A percentile compares a stretch with the other conserved stretches of the same genome.
These are phyloP conservation scores for Pichia sp. DNA, from an alignment of 1,139 yeast genomes.

Conservation along the genomic window DNA sequence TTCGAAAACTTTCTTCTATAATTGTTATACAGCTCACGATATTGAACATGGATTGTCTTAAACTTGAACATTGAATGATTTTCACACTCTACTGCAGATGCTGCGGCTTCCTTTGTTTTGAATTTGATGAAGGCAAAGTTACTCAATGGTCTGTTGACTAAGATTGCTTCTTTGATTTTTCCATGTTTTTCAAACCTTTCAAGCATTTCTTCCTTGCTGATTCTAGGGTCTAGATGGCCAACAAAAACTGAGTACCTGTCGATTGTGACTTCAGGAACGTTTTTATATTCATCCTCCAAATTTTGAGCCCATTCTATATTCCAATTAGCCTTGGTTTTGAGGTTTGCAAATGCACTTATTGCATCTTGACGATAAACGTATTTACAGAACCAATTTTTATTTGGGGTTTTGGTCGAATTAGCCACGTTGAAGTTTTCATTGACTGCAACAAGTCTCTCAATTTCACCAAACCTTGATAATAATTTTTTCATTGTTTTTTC, in stretches of 20 bases:
- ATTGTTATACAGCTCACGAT: constrained; percentile 55
- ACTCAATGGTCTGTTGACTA: constrained; percentile 48
- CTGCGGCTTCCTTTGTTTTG: constrained; percentile 66
- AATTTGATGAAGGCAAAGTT: constrained; percentile 72
- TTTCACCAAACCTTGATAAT: constrained; percentile 60
- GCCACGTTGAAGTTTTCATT: constrained; percentile 33
- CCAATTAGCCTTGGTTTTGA: constrained; percentile 50
- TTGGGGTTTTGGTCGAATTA: constrained; percentile 17
- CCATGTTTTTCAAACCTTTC: constrained; percentile 70
- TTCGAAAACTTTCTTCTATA: constrained; percentile 27
- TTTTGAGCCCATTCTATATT: constrained; percentile 84
- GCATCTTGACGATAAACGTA: constrained; percentile 89
- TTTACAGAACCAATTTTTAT: constrained; percentile 69
- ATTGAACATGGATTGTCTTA: constrained; percentile 80
- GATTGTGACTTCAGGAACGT: constrained; percentile 40
- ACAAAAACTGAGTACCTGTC: constrained; percentile 73
- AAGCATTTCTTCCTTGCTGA: constrained; percentile 50
- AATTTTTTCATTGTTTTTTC: constrained; percentile 37
- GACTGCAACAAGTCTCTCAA: constrained; percentile 62
- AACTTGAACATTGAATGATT: constrained; percentile 71
- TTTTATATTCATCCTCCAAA: constrained; percentile 43
- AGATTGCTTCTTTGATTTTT: constrained; percentile 44
- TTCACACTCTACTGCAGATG: constrained; percentile 76
- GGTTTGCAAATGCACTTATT: constrained; percentile 72
- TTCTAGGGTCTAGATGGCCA: constrained; percentile 59